These are phyloP conservation scores for Phytophthora lateralis DNA, from an alignment of 352 stramenopile genomes.

Conservation along the genomic window DNA sequence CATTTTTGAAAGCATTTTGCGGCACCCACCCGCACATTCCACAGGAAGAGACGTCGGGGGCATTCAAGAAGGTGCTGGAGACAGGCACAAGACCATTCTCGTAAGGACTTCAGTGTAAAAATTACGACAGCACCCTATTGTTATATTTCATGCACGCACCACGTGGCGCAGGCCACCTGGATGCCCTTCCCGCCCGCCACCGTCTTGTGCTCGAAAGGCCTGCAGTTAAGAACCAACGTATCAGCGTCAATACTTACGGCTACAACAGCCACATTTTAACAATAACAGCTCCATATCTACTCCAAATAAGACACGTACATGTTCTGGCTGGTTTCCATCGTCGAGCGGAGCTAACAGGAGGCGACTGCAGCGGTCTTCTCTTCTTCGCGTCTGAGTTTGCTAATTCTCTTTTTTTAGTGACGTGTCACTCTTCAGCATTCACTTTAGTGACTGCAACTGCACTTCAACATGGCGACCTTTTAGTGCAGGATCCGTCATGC, in stretches of 20 bases:
- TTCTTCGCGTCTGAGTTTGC: slow-evolving; percentile 7
- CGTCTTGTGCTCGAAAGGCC: slow-evolving; percentile 54
- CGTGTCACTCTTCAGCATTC: neutral
- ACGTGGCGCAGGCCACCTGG: slow-evolving; percentile 56
- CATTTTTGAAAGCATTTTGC: neutral
- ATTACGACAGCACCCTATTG: neutral
- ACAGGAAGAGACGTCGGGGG: slow-evolving; percentile 52
- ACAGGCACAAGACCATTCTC: neutral
- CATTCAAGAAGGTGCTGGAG: slow-evolving; percentile 74
- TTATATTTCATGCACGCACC: slow-evolving; percentile 33
- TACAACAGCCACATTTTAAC: neutral
- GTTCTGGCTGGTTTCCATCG: slow-evolving; percentile 31
- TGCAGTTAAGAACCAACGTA: slow-evolving; percentile 10
- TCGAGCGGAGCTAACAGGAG: neutral
- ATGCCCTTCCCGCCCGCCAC: slow-evolving; percentile 63
- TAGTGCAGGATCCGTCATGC: slow-evolving; percentile 27
- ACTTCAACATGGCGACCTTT: slow-evolving; percentile 24
- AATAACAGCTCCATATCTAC: neutral
- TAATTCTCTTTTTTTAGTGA: slow-evolving; percentile 1
- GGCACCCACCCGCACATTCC: slow-evolving; percentile 73
- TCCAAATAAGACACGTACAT: slow-evolving; percentile 13
- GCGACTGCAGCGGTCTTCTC: slow-evolving; percentile 1
- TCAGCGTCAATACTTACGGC: neutral
- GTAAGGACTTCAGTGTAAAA: neutral
- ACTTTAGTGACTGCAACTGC: neutral